phyloP scores from a whole-genome alignment of 768 basidiomycete genomes.

The Cyclocybe aegerita region DNA sequence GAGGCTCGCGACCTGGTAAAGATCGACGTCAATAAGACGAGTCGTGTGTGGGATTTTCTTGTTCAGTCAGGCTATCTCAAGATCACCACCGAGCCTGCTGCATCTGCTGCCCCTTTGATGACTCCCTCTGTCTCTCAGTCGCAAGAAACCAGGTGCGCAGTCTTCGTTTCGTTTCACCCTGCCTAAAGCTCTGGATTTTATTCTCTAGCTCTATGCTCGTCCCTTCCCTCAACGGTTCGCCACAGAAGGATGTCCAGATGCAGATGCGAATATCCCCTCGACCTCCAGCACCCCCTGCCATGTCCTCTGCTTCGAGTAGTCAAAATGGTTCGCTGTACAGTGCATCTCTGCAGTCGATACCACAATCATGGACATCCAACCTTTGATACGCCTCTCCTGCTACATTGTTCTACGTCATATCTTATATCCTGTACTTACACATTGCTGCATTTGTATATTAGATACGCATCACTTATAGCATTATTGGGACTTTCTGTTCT shows the following conservation, averaged over 20 bases:
- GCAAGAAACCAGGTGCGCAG: constrained; percentile 38
- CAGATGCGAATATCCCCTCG: constrained; percentile 24
- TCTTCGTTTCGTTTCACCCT: background rate
- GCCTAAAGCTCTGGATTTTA: constrained; percentile 1
- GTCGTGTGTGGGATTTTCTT: constrained; percentile 90
- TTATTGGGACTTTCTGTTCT: constrained; percentile 9
- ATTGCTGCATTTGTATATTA: constrained; percentile 34
- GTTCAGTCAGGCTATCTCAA: constrained; percentile 82
- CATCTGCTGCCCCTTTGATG: constrained; percentile 42
- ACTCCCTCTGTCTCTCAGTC: constrained; percentile 29
- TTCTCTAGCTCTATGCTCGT: constrained; percentile 15
- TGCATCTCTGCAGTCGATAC: constrained; percentile 29
- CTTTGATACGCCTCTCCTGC: constrained; percentile 9
- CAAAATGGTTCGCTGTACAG: constrained; percentile 38
- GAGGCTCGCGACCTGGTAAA: constrained; percentile 90
- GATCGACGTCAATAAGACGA: constrained; percentile 92
- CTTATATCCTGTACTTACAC: constrained; percentile 26
- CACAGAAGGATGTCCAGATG: constrained; percentile 29
- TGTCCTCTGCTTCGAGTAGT: constrained; percentile 32
- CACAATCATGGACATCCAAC: constrained; percentile 26
- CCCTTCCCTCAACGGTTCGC: constrained; percentile 32
- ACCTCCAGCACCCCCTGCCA: constrained; percentile 26
- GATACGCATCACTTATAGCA: constrained; percentile 26
- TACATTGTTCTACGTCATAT: constrained; percentile 15
- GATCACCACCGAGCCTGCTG: constrained; percentile 54